phyloP scores from a whole-genome alignment of 805 yeast species.

The Jamesozyma piceae region DNA sequence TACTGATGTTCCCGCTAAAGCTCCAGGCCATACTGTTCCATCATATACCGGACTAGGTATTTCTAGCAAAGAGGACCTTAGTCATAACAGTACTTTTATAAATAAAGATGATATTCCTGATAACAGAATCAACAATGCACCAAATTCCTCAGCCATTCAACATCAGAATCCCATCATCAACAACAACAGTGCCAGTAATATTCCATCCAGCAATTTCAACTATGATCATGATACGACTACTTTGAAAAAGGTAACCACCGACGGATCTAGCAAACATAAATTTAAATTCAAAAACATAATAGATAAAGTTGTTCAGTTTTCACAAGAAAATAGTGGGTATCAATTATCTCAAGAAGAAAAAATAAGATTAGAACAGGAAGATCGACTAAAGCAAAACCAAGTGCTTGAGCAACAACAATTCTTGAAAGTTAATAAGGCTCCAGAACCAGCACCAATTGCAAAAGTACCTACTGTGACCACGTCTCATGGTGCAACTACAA shows the following conservation, averaged over 20 bases:
- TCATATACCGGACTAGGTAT: too few relatives aligned
- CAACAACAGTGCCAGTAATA: background rate
- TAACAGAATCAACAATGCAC: background rate
- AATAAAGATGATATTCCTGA: too few relatives aligned
- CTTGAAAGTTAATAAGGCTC: background rate
- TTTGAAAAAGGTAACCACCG: background rate
- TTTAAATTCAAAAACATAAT: constrained; percentile 22
- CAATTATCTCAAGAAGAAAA: constrained; percentile 20
- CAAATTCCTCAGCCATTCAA: background rate
- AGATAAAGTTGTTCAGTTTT: constrained; percentile 26
- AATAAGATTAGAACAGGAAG: constrained; percentile 3
- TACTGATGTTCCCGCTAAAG: too few relatives aligned
- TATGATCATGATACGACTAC: background rate
- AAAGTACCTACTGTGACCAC: constrained; percentile 1
- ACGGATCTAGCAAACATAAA: constrained; percentile 1
- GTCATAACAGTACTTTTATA: too few relatives aligned
- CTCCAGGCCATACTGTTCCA: too few relatives aligned
- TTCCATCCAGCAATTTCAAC: background rate
- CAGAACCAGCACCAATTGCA: constrained; percentile 1
- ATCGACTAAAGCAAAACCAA: background rate
- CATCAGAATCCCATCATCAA: background rate
- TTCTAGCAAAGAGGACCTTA: too few relatives aligned
- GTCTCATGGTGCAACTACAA: constrained; percentile 14
- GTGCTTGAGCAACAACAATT: constrained; percentile 3
- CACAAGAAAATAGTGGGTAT: constrained; percentile 29